Evolutionary conservation across 2,329 filamentous ascomycete species (phyloP), one percentile per base, ranked within the genome.

Genomic region (Microthyrium microscopicum): DNA sequence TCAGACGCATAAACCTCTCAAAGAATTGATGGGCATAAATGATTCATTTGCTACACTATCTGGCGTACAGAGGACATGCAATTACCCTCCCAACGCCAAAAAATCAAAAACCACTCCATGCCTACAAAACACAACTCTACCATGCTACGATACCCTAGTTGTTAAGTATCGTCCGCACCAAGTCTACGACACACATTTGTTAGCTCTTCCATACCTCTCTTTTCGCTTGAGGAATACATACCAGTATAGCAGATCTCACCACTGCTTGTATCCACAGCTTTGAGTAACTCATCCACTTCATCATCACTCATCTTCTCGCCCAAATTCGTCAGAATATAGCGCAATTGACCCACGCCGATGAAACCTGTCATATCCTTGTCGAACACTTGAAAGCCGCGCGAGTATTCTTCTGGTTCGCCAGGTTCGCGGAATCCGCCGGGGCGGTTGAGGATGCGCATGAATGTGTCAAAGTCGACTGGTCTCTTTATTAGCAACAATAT

Each of bases 251-350:
- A 93, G 58, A 98, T 82, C 70, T 95, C 85, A 46, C 87, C 85
- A 36, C 78, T 87, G 60, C 78, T 89, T 40, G 85, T 92, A 55
- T 98, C 89, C 43, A 95, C 87, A 1, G 85, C 84, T 75, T 95
- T 98, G 57, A 98, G 75, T 53, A 98, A 70, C 69, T 98, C 89
- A 56, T 95, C 87, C 31, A 98, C 89, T 67, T 98, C 89, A 42
- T 95, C 89, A 49, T 98, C 87, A 40, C 79, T 82, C 84, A 98
- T 94, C 70, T 95, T 95, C 76, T 98, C 89, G 49, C 89, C 89
- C 48, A 98, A 62, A 56, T 95, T 95, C 37, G 89, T 98, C 51
- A 98, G 62, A 67, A 63, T 72, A 63, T 98, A 98, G 61, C 92
- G 81, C 57, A 98, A 71, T 63, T 98, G 89, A 38, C 89, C 89